Percentiles rank a stretch among this genome's conserved stretches.
phyloP scores from a whole-genome alignment of 1,284 basidiomycete species.

The Microstroma glucosiphilum region DNA sequence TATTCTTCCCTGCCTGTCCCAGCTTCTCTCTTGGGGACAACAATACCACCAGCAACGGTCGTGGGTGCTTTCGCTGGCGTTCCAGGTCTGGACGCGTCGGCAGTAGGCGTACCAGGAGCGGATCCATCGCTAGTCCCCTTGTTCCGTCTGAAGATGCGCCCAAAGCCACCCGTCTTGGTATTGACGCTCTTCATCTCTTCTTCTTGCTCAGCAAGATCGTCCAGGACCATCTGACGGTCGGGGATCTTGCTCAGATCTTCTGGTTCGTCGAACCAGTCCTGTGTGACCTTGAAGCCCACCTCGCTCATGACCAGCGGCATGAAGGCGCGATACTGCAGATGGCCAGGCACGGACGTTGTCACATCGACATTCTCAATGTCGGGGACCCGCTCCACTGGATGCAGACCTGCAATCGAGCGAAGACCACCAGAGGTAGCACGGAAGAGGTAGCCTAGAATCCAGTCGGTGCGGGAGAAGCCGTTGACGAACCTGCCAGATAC shows the following conservation, averaged over 20 bases:
- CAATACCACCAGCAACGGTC: too few species aligned
- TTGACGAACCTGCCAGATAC: constrained; percentile 49
- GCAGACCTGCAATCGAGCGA: constrained; percentile 46
- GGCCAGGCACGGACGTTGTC: constrained; percentile 46
- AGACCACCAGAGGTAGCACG: constrained; percentile 47
- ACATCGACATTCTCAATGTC: constrained; percentile 50
- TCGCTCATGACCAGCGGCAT: constrained; percentile 48
- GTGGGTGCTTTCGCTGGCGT: constrained; percentile 1
- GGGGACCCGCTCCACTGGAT: constrained; percentile 43
- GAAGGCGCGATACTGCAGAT: constrained; percentile 44
- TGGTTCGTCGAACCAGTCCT: constrained; percentile 51
- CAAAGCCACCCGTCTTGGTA: constrained; percentile 35
- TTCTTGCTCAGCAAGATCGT: constrained; percentile 13
- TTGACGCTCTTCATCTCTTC: constrained; percentile 30
- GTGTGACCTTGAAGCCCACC: constrained; percentile 47
- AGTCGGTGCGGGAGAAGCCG: constrained; percentile 46
- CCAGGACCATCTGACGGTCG: constrained; percentile 37
- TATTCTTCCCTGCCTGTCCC: too few species aligned
- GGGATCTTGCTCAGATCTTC: constrained; percentile 44
- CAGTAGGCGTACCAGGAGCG: neutral
- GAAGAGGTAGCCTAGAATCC: constrained; percentile 49
- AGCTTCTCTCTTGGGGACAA: too few species aligned
- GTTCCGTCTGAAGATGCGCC: constrained; percentile 34
- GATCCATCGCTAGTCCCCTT: constrained; percentile 11
- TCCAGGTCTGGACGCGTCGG: constrained; percentile 4